A percentile compares a stretch with the other conserved stretches of the same genome.
Evolutionary conservation across 2,329 filamentous ascomycete genomes (phyloP).

Genomic region (Samsoniella hepiali): DNA sequence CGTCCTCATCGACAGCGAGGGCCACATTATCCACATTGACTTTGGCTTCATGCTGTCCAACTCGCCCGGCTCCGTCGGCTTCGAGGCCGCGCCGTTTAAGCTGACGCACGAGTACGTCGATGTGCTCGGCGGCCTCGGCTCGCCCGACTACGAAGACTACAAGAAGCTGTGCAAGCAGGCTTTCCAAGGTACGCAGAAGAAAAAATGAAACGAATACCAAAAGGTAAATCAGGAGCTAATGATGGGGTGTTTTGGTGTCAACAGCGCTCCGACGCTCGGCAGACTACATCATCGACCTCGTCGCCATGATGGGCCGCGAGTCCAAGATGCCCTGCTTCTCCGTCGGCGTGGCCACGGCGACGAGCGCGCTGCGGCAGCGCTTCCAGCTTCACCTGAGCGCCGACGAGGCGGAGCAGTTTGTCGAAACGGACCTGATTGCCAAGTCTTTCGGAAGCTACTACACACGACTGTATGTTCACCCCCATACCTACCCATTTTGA

Average conservation of each 20-base stretch:
- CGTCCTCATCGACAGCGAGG: slow-evolving; percentile 79
- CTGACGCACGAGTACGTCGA: slow-evolving; percentile 83
- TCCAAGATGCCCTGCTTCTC: slow-evolving; percentile 84
- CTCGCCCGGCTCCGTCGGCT: slow-evolving; percentile 78
- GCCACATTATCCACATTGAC: slow-evolving; percentile 84
- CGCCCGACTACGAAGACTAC: slow-evolving; percentile 69
- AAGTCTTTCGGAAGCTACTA: slow-evolving; percentile 87
- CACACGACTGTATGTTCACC: slow-evolving; percentile 67
- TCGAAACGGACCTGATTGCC: slow-evolving; percentile 73
- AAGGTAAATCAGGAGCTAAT: slow-evolving; percentile 26
- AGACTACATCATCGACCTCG: slow-evolving; percentile 76
- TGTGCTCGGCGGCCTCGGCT: slow-evolving; percentile 70
- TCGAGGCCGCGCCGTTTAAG: slow-evolving; percentile 85
- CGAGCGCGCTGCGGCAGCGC: slow-evolving; percentile 64
- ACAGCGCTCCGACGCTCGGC: slow-evolving; percentile 71
- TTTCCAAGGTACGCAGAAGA: slow-evolving; percentile 60
- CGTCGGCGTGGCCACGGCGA: slow-evolving; percentile 68
- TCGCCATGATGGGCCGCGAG: slow-evolving; percentile 79
- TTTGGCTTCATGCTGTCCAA: slow-evolving; percentile 90
- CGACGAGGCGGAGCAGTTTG: slow-evolving; percentile 76
- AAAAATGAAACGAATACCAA: too few species aligned
- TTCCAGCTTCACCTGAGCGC: slow-evolving; percentile 81
- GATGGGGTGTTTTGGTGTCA: too few species aligned
- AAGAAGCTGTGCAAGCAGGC: slow-evolving; percentile 78
- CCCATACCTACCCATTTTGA: too few species aligned